phyloP scores from a whole-genome alignment of 2,329 filamentous ascomycete genomes.

The Phaeosphaeria sp. region DNA sequence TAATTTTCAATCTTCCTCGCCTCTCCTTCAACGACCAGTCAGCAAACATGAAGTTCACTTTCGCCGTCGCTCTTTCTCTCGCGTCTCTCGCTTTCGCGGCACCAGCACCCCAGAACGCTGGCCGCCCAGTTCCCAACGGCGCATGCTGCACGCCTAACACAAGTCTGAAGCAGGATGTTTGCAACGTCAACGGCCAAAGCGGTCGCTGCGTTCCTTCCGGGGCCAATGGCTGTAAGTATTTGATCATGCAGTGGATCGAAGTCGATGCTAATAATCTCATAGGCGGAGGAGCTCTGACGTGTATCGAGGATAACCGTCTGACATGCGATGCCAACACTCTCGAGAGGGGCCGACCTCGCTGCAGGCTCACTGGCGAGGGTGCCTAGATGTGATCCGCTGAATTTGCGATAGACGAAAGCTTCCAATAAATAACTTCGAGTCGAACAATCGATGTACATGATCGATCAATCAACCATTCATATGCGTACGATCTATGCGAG shows the following conservation, averaged over 20 bases:
- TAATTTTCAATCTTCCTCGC: neutral
- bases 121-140: slow-evolving; percentile 32
- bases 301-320: slow-evolving; percentile 33
- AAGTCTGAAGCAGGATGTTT: slow-evolving; percentile 41
- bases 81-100: slow-evolving; percentile 20
- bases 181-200: slow-evolving; percentile 34
- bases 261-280: neutral
- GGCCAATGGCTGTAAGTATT: slow-evolving; percentile 31
- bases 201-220: slow-evolving; percentile 36
- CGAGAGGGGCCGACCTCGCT: slow-evolving; percentile 33
- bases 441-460: neutral
- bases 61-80: slow-evolving; percentile 26
- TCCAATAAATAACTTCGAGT: neutral
- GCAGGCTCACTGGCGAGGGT: slow-evolving; percentile 5
- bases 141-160: slow-evolving; percentile 34
- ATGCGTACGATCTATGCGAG: neutral
- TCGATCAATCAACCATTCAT: neutral
- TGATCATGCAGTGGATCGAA: neutral
- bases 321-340: slow-evolving; percentile 31
- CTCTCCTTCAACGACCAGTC: slow-evolving; percentile 2
- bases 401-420: neutral
- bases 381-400: neutral
- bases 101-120: slow-evolving; percentile 29
- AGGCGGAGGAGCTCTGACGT: slow-evolving; percentile 37
- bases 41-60: slow-evolving; percentile 32